Evolutionary conservation across 2,329 filamentous ascomycete species (phyloP).

Genomic region (Pseudogymnoascus sp.): DNA sequence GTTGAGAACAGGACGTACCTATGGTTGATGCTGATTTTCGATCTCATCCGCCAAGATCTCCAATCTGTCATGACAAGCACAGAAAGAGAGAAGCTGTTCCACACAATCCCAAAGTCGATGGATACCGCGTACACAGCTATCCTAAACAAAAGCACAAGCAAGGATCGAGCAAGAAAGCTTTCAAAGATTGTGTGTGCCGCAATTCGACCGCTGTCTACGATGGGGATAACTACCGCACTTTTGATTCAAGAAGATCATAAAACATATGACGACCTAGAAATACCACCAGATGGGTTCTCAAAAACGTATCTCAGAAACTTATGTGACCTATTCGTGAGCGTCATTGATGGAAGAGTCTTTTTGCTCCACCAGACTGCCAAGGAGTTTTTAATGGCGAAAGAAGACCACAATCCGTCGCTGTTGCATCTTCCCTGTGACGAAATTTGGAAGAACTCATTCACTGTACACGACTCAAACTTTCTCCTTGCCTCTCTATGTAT

Average conservation of each 20-base stretch:
- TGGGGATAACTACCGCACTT: slow-evolving; percentile 28
- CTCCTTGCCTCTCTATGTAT: slow-evolving; percentile 7
- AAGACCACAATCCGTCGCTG: not conserved
- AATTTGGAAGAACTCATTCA: slow-evolving; percentile 10
- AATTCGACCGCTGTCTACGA: slow-evolving; percentile 25
- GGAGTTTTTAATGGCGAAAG: slow-evolving; percentile 26
- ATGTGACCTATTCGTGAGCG: slow-evolving; percentile 31
- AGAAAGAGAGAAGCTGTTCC: slow-evolving; percentile 15
- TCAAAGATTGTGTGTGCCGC: slow-evolving; percentile 31
- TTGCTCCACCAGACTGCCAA: slow-evolving; percentile 34
- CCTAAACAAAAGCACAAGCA: slow-evolving; percentile 24
- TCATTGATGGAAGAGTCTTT: slow-evolving; percentile 29
- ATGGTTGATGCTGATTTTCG: slow-evolving; percentile 15
- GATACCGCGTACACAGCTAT: slow-evolving; percentile 31
- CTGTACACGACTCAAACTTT: slow-evolving; percentile 8
- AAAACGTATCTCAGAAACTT: slow-evolving; percentile 20
- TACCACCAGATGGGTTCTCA: slow-evolving; percentile 17
- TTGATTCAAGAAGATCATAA: slow-evolving; percentile 5
- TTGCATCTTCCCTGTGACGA: not conserved
- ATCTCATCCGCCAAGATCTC: slow-evolving; percentile 15
- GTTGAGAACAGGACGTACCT: slow-evolving; percentile 19
- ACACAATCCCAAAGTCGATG: slow-evolving; percentile 21
- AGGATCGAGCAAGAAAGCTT: slow-evolving; percentile 23
- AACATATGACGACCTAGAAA: slow-evolving; percentile 12
- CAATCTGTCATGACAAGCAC: slow-evolving; percentile 19